Conservation (phyloP, 305 asterid genomes). For the Stenogyne calaminthoides region DNA sequence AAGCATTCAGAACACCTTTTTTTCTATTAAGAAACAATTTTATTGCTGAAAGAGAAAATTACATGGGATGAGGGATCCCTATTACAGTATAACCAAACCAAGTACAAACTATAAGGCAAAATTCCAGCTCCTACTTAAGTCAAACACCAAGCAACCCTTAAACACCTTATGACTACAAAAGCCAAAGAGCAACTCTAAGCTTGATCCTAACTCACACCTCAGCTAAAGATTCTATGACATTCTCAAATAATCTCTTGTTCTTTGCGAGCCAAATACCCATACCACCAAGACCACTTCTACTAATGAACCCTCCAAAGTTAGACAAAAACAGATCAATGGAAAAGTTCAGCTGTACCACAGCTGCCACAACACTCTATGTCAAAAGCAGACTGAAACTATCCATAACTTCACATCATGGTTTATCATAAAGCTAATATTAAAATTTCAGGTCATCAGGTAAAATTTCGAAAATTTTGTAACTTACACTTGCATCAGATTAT, state of each 20-base stretch:
- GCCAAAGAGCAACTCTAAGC: too few relatives aligned
- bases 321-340: neutral
- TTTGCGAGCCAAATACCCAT: neutral
- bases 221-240: too few relatives aligned
- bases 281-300: neutral
- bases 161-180: too few relatives aligned
- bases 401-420: conserved; percentile 8
- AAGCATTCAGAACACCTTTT: neutral
- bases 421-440: neutral
- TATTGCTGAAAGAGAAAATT: too few relatives aligned
- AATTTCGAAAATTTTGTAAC: neutral
- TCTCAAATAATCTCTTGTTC: too few relatives aligned
- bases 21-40: too few relatives aligned
- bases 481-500: neutral
- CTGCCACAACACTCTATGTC: neutral
- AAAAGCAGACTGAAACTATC: neutral
- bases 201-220: too few relatives aligned
- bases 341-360: neutral
- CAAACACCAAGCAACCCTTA: too few relatives aligned
- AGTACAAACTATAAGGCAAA: too few relatives aligned
- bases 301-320: neutral
- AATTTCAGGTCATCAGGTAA: neutral
- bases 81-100: too few relatives aligned
- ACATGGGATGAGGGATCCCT: too few relatives aligned
- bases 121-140: too few relatives aligned